Conservation (phyloP, 1,284 basidiomycete genomes). For the Puccinia triticina region DNA sequence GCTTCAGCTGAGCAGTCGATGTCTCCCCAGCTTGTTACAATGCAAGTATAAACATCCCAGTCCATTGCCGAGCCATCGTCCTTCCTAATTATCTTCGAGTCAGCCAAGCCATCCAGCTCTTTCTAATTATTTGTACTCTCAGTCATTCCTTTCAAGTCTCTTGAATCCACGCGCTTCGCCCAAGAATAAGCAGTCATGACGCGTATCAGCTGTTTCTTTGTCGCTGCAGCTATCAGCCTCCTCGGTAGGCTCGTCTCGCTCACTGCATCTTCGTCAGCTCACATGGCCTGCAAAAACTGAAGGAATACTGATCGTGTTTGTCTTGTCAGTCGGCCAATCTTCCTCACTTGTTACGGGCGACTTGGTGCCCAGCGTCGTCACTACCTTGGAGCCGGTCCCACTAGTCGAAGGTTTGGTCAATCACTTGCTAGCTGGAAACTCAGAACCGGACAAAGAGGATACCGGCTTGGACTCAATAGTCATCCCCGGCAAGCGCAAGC, state of each 20-base stretch:
- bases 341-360: background rate
- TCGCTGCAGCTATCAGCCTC: background rate
- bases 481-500: background rate
- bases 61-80: no score
- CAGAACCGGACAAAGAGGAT: background rate
- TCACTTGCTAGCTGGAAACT: background rate
- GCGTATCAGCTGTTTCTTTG: background rate
- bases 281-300: background rate
- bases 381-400: background rate
- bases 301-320: background rate
- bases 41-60: no score
- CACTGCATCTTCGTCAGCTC: background rate
- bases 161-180: background rate
- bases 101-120: no score
- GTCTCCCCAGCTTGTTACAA: no score
- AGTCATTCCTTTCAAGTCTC: no score
- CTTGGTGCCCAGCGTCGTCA: background rate
- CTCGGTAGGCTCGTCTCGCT: background rate
- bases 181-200: background rate
- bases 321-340: slow-evolving; percentile 3
- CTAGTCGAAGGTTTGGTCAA: background rate
- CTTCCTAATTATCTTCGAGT: no score
- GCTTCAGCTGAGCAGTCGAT: no score
- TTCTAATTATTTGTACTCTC: no score
- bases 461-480: background rate